phyloP scores from a whole-genome alignment of 768 basidiomycete species.

The Boletus coccyginus region DNA sequence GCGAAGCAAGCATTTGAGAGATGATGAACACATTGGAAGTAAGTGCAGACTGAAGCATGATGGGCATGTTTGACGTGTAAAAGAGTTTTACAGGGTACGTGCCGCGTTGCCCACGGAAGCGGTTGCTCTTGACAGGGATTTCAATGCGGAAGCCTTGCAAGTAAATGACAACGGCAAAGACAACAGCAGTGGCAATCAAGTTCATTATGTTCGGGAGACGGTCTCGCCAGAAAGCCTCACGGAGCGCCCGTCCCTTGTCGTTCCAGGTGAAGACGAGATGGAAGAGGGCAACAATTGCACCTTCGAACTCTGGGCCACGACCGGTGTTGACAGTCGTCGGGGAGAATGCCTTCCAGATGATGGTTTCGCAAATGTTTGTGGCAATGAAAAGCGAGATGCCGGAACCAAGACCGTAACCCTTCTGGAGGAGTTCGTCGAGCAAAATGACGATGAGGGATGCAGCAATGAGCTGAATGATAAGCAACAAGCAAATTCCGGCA shows the following conservation, averaged over 20 bases:
- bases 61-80: conserved; percentile 99
- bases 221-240: conserved; percentile 98
- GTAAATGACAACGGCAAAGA: conserved; percentile 96
- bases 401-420: conserved; percentile 97
- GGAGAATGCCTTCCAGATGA: conserved; percentile 99
- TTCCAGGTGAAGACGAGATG: conserved; percentile 98
- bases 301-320: conserved; percentile 97
- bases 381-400: conserved; percentile 99
- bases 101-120: conserved; percentile 94
- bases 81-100: conserved; percentile 97
- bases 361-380: conserved; percentile 99
- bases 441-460: conserved; percentile 96
- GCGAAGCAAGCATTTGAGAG: conserved; percentile 88
- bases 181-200: conserved; percentile 84
- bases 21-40: conserved; percentile 95
- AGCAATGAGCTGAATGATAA: conserved; percentile 93
- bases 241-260: conserved; percentile 94
- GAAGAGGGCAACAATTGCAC: conserved; percentile 94
- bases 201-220: conserved; percentile 98
- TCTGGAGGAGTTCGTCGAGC: conserved; percentile 97
- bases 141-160: conserved; percentile 98
- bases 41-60: conserved; percentile 95
- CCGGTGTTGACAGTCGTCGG: conserved; percentile 98
- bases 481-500: conserved; percentile 93
- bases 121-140: conserved; percentile 96